Percentiles rank a stretch among this genome's conserved stretches.
Conservation (phyloP, 139 green algal genomes). For the Asterochloris erici region DNA sequence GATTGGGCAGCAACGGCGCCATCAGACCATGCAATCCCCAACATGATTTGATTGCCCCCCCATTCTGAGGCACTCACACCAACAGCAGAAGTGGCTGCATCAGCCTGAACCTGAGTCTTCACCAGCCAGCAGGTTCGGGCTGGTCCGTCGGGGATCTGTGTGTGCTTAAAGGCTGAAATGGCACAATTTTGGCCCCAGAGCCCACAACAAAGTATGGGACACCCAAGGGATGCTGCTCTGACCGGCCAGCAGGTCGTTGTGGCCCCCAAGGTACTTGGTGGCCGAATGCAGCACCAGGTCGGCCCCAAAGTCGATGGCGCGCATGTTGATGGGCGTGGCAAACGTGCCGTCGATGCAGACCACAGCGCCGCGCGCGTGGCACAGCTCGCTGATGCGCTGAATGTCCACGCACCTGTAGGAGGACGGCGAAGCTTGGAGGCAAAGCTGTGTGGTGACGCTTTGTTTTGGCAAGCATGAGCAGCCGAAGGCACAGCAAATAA, state of each 20-base stretch:
- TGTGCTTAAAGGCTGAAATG: neutral
- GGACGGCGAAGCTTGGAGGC: neutral
- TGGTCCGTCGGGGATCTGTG: too few relatives aligned
- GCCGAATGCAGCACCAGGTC: constrained; percentile 98
- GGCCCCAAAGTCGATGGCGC: constrained; percentile 74
- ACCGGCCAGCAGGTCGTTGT: constrained; percentile 98
- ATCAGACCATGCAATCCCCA: too few relatives aligned
- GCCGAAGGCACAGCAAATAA: too few relatives aligned
- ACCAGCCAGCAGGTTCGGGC: too few relatives aligned
- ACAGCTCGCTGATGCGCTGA: constrained; percentile 72
- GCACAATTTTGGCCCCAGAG: neutral
- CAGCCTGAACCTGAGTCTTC: too few relatives aligned
- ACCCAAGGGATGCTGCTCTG: neutral
- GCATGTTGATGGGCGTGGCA: constrained; percentile 91
- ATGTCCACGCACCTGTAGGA: constrained; percentile 90
- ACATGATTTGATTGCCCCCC: too few relatives aligned
- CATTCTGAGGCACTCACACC: too few relatives aligned
- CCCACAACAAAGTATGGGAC: too few relatives aligned
- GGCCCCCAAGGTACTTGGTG: constrained; percentile 98
- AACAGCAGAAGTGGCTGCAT: too few relatives aligned
- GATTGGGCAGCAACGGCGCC: too few relatives aligned
- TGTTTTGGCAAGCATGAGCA: too few relatives aligned
- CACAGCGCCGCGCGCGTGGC: constrained; percentile 60
- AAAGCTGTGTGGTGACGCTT: neutral
- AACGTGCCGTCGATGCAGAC: constrained; percentile 98